Evolutionary conservation across 2,329 filamentous ascomycete species (phyloP).

Genomic region (Botrytis galanthina): DNA sequence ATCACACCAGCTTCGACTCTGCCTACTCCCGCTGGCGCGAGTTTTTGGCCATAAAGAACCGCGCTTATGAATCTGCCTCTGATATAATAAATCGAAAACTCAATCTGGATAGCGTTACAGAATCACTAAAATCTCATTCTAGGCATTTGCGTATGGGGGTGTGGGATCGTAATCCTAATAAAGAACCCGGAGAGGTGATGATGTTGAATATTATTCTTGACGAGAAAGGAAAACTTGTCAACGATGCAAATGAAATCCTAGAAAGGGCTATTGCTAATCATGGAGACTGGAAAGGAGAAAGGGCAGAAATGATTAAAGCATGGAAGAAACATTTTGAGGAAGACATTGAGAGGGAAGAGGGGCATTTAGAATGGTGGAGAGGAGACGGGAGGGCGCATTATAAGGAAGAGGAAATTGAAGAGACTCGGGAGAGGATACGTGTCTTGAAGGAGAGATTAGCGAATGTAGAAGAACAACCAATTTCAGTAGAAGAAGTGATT

Average conservation of each 20-base stretch:
- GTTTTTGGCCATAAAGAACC: background rate
- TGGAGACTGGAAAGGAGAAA: background rate
- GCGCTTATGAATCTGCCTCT: background rate
- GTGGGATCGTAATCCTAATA: background rate
- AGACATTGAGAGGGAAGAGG: background rate
- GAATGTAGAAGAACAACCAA: conserved; percentile 12
- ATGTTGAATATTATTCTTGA: background rate
- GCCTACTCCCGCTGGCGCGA: background rate
- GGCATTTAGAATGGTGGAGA: conserved; percentile 13
- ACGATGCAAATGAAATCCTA: background rate
- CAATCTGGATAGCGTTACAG: background rate
- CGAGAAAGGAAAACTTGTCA: background rate
- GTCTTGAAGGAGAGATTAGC: conserved; percentile 10
- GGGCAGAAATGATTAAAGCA: conserved; percentile 4
- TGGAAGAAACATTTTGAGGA: conserved; percentile 19
- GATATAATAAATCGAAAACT: background rate
- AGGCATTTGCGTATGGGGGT: background rate
- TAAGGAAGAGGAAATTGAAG: conserved; percentile 2
- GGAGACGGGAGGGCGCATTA: background rate
- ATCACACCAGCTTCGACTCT: background rate
- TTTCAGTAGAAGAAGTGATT: conserved; percentile 20
- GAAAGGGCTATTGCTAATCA: background rate
- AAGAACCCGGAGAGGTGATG: background rate
- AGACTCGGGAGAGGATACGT: conserved; percentile 10
- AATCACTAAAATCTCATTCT: background rate